Evolutionary conservation across 306 rosid genomes (phyloP).

Genomic region (Prunus dulcis): DNA sequence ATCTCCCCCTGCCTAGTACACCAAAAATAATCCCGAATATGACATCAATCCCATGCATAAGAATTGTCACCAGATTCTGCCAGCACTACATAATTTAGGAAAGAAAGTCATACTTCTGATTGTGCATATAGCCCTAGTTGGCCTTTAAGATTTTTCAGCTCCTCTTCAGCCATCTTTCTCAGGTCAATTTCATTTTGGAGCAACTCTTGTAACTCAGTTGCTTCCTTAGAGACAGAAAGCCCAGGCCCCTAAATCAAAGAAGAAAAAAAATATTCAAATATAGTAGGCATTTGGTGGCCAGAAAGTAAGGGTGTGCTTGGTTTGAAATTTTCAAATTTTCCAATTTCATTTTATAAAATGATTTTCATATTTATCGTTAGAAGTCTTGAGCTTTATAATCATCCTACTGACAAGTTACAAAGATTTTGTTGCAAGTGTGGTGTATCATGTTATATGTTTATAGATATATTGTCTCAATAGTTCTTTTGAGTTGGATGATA

Average conservation of each 20-base stretch:
- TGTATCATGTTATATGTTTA: neutral
- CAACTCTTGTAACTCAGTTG: slow-evolving; percentile 52
- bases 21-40: slow-evolving; percentile 27
- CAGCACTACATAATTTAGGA: slow-evolving; percentile 6
- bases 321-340: neutral
- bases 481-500: neutral
- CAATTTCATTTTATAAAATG: neutral
- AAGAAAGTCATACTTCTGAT: slow-evolving; percentile 44
- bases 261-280: neutral
- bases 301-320: neutral
- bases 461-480: neutral
- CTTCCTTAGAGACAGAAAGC: slow-evolving; percentile 47
- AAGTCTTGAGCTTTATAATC: neutral
- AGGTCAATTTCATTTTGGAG: slow-evolving; percentile 60
- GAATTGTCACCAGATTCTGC: slow-evolving; percentile 6
- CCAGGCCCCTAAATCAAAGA: slow-evolving; percentile 44
- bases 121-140: slow-evolving; percentile 47
- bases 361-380: neutral
- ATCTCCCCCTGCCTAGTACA: slow-evolving; percentile 67
- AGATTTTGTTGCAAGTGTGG: neutral
- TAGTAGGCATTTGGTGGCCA: neutral
- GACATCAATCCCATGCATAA: slow-evolving; percentile 24
- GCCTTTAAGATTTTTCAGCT: slow-evolving; percentile 47
- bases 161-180: slow-evolving; percentile 77
- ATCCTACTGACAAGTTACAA: neutral